These are phyloP conservation scores for peach (Prunus persica) DNA, from an alignment of 306 rosid species.

Conservation along the genomic window Prunus_persica_NCBIv2 NC_034010.1:3438001-3438500, in stretches of 20 bases:
- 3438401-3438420: background rate
- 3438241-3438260: background rate
- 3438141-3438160: conserved; percentile 42
- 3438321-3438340: background rate
- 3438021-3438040: conserved; percentile 78
- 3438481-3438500: background rate
- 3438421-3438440: background rate
- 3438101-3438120: conserved; percentile 86
- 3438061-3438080: conserved; percentile 78
- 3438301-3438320: background rate
- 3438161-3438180: conserved; percentile 64
- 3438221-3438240: conserved; percentile 43
- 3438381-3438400: too few species aligned
- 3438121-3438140: conserved; percentile 49
- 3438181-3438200: conserved; percentile 81
- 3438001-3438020: conserved; percentile 53
- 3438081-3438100: conserved; percentile 77
- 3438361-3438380: background rate
- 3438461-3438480: background rate
- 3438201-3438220: conserved; percentile 70
- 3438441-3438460: background rate
- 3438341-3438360: background rate
- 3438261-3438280: background rate
- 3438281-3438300: background rate
- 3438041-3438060: conserved; percentile 66